Conservation (phyloP, 805 yeast genomes). For the Cyberlindnera lachancei region DNA sequence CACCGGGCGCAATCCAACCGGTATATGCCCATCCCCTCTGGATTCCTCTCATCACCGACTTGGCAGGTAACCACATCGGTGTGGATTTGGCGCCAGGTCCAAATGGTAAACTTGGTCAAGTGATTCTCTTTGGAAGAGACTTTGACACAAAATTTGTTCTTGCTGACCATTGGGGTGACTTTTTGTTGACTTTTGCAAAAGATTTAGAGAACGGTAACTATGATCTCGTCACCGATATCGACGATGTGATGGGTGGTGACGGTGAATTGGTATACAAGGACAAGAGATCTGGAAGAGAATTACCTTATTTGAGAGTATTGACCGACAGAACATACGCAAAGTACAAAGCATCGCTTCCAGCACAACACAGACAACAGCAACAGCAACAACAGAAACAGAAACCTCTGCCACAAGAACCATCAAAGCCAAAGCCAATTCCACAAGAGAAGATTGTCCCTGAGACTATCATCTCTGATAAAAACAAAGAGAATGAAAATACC, state of each 20-base stretch:
- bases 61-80: slow-evolving; percentile 86
- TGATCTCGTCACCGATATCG: slow-evolving; percentile 55
- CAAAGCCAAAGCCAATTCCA: slow-evolving; percentile 7
- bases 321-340: slow-evolving; percentile 25
- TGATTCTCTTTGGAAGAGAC: slow-evolving; percentile 89
- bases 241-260: slow-evolving; percentile 63
- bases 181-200: slow-evolving; percentile 72
- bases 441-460: slow-evolving; percentile 16
- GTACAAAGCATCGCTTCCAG: slow-evolving; percentile 13
- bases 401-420: slow-evolving; percentile 6
- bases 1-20: slow-evolving; percentile 64
- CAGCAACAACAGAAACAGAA: slow-evolving; percentile 1
- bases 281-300: slow-evolving; percentile 41
- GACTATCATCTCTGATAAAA: slow-evolving; percentile 13
- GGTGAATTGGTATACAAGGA: slow-evolving; percentile 71
- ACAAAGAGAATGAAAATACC: slow-evolving; percentile 10
- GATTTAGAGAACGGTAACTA: slow-evolving; percentile 83
- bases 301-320: slow-evolving; percentile 33
- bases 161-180: slow-evolving; percentile 86
- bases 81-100: slow-evolving; percentile 81
- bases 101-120: slow-evolving; percentile 80
- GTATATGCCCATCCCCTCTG: slow-evolving; percentile 85
- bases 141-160: slow-evolving; percentile 84
- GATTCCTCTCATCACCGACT: slow-evolving; percentile 88
- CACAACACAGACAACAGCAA: slow-evolving; percentile 4